Base-by-base conservation (phyloP, 257 asterid genomes). In the Gentiana dahurica region DNA sequence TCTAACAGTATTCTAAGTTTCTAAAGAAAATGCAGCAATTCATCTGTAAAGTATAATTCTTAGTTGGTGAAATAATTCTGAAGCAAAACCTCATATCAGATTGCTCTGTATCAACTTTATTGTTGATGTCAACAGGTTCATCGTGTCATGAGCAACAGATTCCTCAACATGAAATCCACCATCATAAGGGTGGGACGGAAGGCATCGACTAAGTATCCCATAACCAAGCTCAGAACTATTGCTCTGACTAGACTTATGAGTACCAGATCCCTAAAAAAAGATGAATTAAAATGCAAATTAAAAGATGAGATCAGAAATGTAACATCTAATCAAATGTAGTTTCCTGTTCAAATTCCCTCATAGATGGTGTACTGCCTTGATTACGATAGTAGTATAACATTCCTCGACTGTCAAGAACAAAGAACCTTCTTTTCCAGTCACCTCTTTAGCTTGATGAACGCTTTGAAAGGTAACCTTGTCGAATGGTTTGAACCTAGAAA, bases 371-470 rank as follows among this genome's bases (percentile, higher is more conserved):
- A 81, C 95, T 86, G 70, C 84, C 84, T 77, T 91, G 80, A 67
- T 93, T 86, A 38, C 99, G 99, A 80, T 93, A 93, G 65, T 93
- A 93, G 76, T 93, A 93, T 79, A 93, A 73, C 99, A 93, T 89
- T 72, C 99, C 99, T 60, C 97, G 82, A 79, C 96, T 93, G 72
- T 93, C 99, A 60, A 93, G 97, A 68, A 93, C 99, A 73, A 93
- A 93, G 74, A 93, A 93, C 79, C 99, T 82, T 84, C 99, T 80
- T 82, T 93, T 93, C 99, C 99, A 93, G 66, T 93, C 99, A 51
- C 99, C 99, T 72, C 99, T 82, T 68, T 88, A 71, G 77, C 76
- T 93, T 12, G 99, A 89, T 33, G 99, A 93, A 43, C 94, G 94
- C 77, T 93, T 92, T 0, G 99, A 89, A 61, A 93, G 97, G 74